phyloP scores from a whole-genome alignment of 2,329 filamentous ascomycete species.

The Phialocephala sp. region DNA sequence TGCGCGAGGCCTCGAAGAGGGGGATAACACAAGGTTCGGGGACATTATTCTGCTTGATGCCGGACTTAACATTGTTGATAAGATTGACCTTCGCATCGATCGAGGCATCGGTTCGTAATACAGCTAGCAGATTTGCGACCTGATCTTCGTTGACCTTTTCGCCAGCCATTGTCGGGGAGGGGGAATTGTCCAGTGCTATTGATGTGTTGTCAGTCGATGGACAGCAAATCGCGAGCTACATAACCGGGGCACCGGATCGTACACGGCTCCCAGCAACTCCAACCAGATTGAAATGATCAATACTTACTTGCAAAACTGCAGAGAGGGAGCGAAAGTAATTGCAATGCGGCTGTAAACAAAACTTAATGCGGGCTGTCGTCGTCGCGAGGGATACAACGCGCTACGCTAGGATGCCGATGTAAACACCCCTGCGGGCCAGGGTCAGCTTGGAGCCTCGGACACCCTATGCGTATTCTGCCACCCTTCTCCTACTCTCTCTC shows the following conservation, averaged over 20 bases:
- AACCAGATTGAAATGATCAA: neutral
- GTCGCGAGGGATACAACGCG: conserved; percentile 17
- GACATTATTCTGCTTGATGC: conserved; percentile 92
- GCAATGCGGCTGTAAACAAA: conserved; percentile 25
- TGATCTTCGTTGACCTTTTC: conserved; percentile 65
- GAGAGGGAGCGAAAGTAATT: neutral
- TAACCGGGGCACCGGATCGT: neutral
- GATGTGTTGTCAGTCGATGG: conserved; percentile 8
- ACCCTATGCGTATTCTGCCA: too few relatives aligned
- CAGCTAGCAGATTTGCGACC: conserved; percentile 58
- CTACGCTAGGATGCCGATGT: conserved; percentile 7
- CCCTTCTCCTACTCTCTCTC: too few relatives aligned
- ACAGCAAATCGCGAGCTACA: neutral
- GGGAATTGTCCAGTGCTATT: conserved; percentile 13
- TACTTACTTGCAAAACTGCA: conserved; percentile 14
- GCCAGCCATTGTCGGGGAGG: conserved; percentile 47
- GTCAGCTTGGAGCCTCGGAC: neutral
- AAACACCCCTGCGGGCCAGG: conserved; percentile 4
- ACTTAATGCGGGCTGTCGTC: conserved; percentile 11
- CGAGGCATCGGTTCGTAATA: conserved; percentile 65
- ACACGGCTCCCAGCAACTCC: neutral
- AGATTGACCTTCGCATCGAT: conserved; percentile 74
- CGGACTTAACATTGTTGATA: conserved; percentile 79
- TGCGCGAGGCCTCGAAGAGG: conserved; percentile 82
- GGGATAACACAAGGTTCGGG: conserved; percentile 73